Evolutionary conservation across 1,284 basidiomycete species (phyloP).

Genomic region (Grifola frondosa): DNA sequence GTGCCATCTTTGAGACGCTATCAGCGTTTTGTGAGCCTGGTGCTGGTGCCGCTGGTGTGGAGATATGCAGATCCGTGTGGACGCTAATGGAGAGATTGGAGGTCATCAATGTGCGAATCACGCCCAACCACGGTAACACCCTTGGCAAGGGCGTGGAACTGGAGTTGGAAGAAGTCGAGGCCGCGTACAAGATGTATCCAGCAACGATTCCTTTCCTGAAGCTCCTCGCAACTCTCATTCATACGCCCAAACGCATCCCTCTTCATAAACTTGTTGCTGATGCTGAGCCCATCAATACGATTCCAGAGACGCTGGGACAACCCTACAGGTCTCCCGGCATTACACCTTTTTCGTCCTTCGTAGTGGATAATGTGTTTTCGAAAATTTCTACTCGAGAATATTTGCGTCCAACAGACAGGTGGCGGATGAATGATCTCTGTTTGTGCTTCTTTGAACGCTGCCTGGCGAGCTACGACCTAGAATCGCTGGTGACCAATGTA

Average conservation of each 20-base stretch:
- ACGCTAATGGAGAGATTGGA: slow-evolving; percentile 79
- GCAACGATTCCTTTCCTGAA: slow-evolving; percentile 86
- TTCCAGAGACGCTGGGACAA: slow-evolving; percentile 75
- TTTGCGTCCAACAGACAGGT: slow-evolving; percentile 72
- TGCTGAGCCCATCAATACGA: slow-evolving; percentile 64
- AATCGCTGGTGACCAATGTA: slow-evolving; percentile 51
- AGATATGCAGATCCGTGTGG: slow-evolving; percentile 84
- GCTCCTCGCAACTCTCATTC: slow-evolving; percentile 79
- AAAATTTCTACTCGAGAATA: slow-evolving; percentile 76
- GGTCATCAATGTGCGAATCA: slow-evolving; percentile 72
- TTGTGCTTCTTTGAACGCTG: slow-evolving; percentile 85
- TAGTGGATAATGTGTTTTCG: slow-evolving; percentile 86
- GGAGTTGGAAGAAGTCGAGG: slow-evolving; percentile 87
- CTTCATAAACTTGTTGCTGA: slow-evolving; percentile 60
- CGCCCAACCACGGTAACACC: slow-evolving; percentile 37
- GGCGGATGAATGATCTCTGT: slow-evolving; percentile 84
- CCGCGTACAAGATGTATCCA: slow-evolving; percentile 77
- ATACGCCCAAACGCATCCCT: slow-evolving; percentile 70
- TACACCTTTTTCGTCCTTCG: slow-evolving; percentile 78
- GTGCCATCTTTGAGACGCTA: slow-evolving; percentile 80
- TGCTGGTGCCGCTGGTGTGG: slow-evolving; percentile 69
- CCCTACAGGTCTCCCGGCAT: slow-evolving; percentile 78
- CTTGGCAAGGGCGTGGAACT: slow-evolving; percentile 72
- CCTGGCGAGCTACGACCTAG: slow-evolving; percentile 80
- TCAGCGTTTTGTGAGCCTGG: slow-evolving; percentile 83